Evolutionary conservation across 176 grass and related monocot genomes (phyloP).

Genomic region (Metroxylon sagu): DNA sequence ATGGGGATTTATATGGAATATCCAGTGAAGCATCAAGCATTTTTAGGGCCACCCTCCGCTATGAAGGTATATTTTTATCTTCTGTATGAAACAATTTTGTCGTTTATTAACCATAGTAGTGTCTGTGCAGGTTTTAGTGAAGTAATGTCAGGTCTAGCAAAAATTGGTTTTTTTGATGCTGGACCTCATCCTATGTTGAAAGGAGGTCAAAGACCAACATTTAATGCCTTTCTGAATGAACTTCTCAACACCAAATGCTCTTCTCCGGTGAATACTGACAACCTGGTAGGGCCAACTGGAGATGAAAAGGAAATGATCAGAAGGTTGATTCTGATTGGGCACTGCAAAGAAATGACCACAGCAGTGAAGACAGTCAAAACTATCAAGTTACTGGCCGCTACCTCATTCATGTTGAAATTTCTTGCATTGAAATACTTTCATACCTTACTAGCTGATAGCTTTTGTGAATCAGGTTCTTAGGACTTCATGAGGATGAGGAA

Average conservation of each 20-base stretch:
- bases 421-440: neutral
- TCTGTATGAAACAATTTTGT: constrained; percentile 4
- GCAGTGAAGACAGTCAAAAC: constrained; percentile 68
- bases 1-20: constrained; percentile 85
- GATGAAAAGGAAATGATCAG: constrained; percentile 54
- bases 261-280: constrained; percentile 4
- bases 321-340: constrained; percentile 41
- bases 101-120: constrained; percentile 6
- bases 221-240: constrained; percentile 44
- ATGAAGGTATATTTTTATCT: constrained; percentile 51
- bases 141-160: constrained; percentile 62
- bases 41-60: constrained; percentile 90
- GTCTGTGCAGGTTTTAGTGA: constrained; percentile 72
- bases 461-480: constrained; percentile 58
- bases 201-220: constrained; percentile 36
- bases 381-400: constrained; percentile 58
- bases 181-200: constrained; percentile 50
- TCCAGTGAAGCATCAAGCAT: constrained; percentile 74
- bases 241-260: constrained; percentile 34
- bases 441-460: neutral
- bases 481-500: constrained; percentile 42
- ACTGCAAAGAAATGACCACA: constrained; percentile 58
- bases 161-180: constrained; percentile 61
- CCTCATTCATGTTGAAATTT: neutral
- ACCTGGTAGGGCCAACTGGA: constrained; percentile 16